These are phyloP conservation scores for Citrullus mucosospermus DNA, from an alignment of 306 rosid species.

Conservation along the genomic window DNA sequence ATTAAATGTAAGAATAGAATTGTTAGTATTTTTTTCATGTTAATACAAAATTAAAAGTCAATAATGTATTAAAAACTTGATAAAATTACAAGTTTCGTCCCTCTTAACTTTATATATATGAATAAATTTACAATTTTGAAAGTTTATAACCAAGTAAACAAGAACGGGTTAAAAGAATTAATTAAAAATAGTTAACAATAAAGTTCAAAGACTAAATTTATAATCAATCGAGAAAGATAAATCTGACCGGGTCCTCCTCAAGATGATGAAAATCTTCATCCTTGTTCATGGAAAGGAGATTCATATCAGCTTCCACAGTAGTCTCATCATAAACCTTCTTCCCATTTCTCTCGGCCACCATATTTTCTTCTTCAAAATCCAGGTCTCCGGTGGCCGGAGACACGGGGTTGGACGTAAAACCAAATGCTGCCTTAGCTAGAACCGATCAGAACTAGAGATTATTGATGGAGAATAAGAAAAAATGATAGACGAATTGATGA, in stretches of 20 bases:
- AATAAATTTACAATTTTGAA: too few relatives aligned
- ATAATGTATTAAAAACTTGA: too few relatives aligned
- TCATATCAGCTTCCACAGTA: not conserved
- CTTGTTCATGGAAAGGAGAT: not conserved
- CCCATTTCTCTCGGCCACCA: conserved; percentile 11
- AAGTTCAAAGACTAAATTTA: too few relatives aligned
- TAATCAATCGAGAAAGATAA: not conserved
- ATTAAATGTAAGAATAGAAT: too few relatives aligned
- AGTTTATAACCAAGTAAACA: too few relatives aligned
- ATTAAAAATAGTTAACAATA: too few relatives aligned
- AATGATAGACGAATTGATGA: not conserved
- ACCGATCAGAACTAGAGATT: not conserved
- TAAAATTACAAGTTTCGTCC: too few relatives aligned
- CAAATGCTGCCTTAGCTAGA: not conserved
- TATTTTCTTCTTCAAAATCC: not conserved
- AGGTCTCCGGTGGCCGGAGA: conserved; percentile 9
- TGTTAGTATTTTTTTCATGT: too few relatives aligned
- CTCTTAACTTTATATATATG: too few relatives aligned
- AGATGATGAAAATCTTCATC: not conserved
- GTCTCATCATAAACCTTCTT: not conserved
- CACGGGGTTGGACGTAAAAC: not conserved
- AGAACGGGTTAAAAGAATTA: too few relatives aligned
- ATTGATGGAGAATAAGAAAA: too few relatives aligned
- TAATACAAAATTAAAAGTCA: too few relatives aligned
- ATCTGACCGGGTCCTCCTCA: not conserved